Base-by-base conservation (phyloP, 768 basidiomycete species). In the Cystofilobasidium bisporidii region DNA sequence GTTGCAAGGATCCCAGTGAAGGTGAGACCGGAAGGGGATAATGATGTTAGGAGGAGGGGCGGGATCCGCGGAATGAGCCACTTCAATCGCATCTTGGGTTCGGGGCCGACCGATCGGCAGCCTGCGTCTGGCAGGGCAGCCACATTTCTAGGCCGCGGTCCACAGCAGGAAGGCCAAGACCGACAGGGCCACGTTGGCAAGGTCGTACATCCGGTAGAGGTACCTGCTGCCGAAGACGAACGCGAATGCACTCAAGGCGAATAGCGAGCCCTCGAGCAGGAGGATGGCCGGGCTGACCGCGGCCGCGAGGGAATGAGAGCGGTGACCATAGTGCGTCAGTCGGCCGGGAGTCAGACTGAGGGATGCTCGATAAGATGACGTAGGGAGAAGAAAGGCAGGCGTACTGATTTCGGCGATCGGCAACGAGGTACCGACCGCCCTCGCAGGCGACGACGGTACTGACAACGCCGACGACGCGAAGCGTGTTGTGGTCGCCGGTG, bases 211-310 rank as follows among this genome's bases (percentile, higher is more conserved):
- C 59, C 81, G 73, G 73, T 87, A 88, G 2, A 85, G 82, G 71
- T 78, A 80, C 32, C 85, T 79, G n/a, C 87, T 82, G 18, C 89
- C 89, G 53, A 82, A 75, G n/a, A 86, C 68, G 72, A 89, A 84
- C 56, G 87, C 84, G 2, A 81, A 75, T 9, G 74, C 73, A 10
- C 83, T 82, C 6, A 87, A 76, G 15, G 76, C 71, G 4, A 45
- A 26, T n/a, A 62, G 43, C 33, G 61, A 38, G 14, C 30, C 0
- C 30, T 61, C 22, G 1, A 71, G 63, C 14, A 58, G 36, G 3
- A 36, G 40, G 20, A 65, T 14, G 0, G 55, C 12, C 18, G 32
- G 41, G 4, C 59, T 63, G 63, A 8, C 22, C 53, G 26, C n/a
- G 10, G n/a, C 28, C 28, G 22, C 58, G 55, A 26, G 30, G 8